Evolutionary conservation across 202 grass and related monocot genomes (phyloP), one percentile per base, ranked within the genome.

Genomic region (Carex arenaria): DNA sequence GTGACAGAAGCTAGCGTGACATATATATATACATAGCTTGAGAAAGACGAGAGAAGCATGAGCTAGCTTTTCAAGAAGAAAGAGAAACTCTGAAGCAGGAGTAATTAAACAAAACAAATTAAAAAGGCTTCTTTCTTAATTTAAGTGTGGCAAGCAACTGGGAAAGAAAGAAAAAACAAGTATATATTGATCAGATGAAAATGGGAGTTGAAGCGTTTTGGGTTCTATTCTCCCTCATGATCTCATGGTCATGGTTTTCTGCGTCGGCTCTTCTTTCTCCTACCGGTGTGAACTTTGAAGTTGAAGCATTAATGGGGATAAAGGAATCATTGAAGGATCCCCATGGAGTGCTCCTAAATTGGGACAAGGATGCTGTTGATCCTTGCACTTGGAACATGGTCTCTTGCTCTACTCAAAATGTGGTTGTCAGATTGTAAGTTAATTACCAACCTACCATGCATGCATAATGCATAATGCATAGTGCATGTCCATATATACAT

Each of bases 311-410:
- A 61, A 94, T 97, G 55, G 61, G 47, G 71, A 89, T 97, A 78
- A 97, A 97, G 75, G 90, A 69, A 78, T 86, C 86, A n/a, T 87
- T 97, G 57, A 90, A 81, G 67, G 94, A 97, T 82, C 94, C 91
- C 14, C 88, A 83, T 63, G 88, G 87, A 66, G 87, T 84, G 83
- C 86, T 97, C 68, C 80, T 88, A 74, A 91, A 82, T 86, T 97
- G 94, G 94, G 94, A 97, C 83, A 72, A 84, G 87, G 40, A 90
- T 88, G 90, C 94, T 5, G 91, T 90, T 61, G 94, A 97, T 90
- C 94, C 91, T 69, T 97, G 94, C 84, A 90, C 87, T 83, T 97
- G 89, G 89, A 54, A 87, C 52, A 91, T 88, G 82, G 79, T 97
- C 72, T 91, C 82, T 26, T 97, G 94, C 86, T 97, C 94, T 15